phyloP scores from a whole-genome alignment of 148 eudicot genomes.

The Arctostaphylos glauca region DNA sequence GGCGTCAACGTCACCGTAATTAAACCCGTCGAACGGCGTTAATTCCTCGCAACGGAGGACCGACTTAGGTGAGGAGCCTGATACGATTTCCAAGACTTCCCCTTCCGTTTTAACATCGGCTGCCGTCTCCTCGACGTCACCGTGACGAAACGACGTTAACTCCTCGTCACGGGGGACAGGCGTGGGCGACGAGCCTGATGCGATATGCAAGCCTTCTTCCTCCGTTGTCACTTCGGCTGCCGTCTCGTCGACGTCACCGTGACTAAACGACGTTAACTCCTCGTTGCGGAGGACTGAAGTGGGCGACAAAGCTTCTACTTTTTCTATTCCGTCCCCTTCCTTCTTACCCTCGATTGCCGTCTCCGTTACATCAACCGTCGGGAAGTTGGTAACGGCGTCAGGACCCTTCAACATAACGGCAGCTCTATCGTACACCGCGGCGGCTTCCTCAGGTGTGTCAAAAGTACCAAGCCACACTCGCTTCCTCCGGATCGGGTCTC shows the following conservation, averaged over 20 bases:
- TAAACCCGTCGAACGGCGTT: neutral
- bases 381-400: constrained; percentile 45
- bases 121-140: constrained; percentile 12
- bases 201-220: neutral
- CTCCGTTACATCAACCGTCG: constrained; percentile 5
- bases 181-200: constrained; percentile 26
- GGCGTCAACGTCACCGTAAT: constrained; percentile 13
- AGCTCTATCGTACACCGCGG: constrained; percentile 42
- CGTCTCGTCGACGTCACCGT: neutral
- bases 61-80: constrained; percentile 28
- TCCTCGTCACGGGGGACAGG: constrained; percentile 17
- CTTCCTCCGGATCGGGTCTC: constrained; percentile 41
- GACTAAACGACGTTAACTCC: neutral
- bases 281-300: constrained; percentile 15
- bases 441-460: constrained; percentile 53
- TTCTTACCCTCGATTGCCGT: neutral
- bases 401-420: constrained; percentile 42
- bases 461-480: constrained; percentile 55
- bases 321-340: neutral
- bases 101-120: neutral
- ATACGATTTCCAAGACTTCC: neutral
- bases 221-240: neutral
- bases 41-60: constrained; percentile 12
- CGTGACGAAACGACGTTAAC: constrained; percentile 1
- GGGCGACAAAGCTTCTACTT: constrained; percentile 24